Evolutionary conservation across 495 filamentous ascomycete genomes (phyloP), one percentile per base, ranked within the genome.

Genomic region (Hypoxylon crocopeplum): DNA sequence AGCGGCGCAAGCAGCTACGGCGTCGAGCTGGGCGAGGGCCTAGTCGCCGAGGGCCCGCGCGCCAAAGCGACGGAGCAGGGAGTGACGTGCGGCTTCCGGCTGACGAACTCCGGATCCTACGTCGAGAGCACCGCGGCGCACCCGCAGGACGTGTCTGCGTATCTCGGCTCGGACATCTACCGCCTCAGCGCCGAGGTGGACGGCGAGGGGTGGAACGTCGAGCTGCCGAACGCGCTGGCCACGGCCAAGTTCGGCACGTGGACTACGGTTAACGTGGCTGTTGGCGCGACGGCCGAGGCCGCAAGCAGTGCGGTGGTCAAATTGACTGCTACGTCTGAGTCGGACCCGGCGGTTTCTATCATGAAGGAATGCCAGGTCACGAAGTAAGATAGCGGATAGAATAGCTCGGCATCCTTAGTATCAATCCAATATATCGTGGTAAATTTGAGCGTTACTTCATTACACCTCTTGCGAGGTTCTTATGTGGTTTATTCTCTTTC

Each of bases 261-360:
- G 7, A 66, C 53, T 4, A 65, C 54, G 3, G 72, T 73, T 1
- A 67, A 62, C 13, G 68, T 76, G 5, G 72, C 71, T 5, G 74
- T 74, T 16, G 68, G 59, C 8, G 68, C 71, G 0, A 44, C 48
- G 11, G 53, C 7, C 27, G 39, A 64, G 33, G 68, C 69, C 5
- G 50, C 42, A 16, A 45, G 29, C 12, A 59, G 21, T 0, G 72
- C 68, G 1, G 62, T 67, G 19, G 67, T 76, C 4, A 72, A 47
- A 47, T 45, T 76, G 12, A 75, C 71, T 10, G 74, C 67, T 27
- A 76, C 67, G 41, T 72, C 69, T 10, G 74, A 75, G 62, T 75
- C 71, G 7, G 65, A 75, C 49, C 62, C 67, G 7, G 27, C 19
- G 1, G 40, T 71, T 17, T 64, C 56, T 8, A 44, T 54, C n/a